These are phyloP conservation scores for Raphanus hybrid DNA, from an alignment of 441 rosid species.

Conservation along the genomic window DNA sequence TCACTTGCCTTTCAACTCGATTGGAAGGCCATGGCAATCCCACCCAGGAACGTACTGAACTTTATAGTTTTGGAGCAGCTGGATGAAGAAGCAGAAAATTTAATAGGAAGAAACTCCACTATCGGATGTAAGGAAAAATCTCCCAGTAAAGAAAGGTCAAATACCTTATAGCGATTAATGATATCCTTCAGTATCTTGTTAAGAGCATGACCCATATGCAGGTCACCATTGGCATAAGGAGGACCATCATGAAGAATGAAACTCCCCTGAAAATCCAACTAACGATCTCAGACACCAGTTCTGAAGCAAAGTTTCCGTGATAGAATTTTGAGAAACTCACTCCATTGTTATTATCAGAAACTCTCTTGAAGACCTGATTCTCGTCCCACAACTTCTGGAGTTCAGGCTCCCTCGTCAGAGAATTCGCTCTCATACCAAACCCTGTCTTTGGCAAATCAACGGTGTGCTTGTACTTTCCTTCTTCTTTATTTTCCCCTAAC, in stretches of 20 bases:
- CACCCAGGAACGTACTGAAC: constrained; percentile 93
- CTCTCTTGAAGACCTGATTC: constrained; percentile 80
- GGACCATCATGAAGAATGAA: constrained; percentile 98
- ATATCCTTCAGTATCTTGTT: constrained; percentile 97
- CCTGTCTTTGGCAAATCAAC: constrained; percentile 90
- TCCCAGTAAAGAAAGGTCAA: constrained; percentile 31
- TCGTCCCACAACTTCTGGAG: constrained; percentile 93
- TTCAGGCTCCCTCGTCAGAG: constrained; percentile 93
- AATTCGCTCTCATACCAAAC: constrained; percentile 93
- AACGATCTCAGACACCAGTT: constrained; percentile 47
- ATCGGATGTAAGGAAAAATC: constrained; percentile 3
- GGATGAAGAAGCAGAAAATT: constrained; percentile 39
- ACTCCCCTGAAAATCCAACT: constrained; percentile 58
- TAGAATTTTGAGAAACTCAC: constrained; percentile 52
- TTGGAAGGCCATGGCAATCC: constrained; percentile 99
- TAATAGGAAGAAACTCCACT: constrained; percentile 23
- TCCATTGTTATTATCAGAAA: constrained; percentile 74
- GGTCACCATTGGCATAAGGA: constrained; percentile 95
- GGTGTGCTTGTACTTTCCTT: constrained; percentile 90
- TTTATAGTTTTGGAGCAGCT: constrained; percentile 92
- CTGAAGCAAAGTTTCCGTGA: constrained; percentile 20
- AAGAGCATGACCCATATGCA: constrained; percentile 96
- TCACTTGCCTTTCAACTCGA: constrained; percentile 93
- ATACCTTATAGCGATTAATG: constrained; percentile 92
- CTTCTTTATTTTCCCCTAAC: constrained; percentile 84